These are phyloP conservation scores for Aspergillus sp. DNA, from an alignment of 2,329 filamentous ascomycete genomes.

Conservation along the genomic window DNA sequence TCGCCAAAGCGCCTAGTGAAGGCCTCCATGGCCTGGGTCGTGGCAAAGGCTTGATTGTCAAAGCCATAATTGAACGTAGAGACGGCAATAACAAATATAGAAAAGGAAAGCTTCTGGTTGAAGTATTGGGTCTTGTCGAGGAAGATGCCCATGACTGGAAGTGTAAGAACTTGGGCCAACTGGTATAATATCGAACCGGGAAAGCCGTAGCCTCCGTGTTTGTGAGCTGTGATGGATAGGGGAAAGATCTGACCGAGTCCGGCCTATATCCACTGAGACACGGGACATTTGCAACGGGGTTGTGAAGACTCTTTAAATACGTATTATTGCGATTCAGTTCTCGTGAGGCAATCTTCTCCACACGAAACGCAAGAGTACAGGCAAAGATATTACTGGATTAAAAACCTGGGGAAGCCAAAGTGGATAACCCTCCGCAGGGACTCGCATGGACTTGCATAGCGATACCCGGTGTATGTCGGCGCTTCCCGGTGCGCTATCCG, in stretches of 20 bases:
- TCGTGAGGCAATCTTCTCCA: not conserved
- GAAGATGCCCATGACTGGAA: not conserved
- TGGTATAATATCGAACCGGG: too few species aligned
- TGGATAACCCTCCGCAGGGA: not conserved
- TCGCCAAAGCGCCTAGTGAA: slow-evolving; percentile 37
- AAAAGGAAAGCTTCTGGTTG: slow-evolving; percentile 8
- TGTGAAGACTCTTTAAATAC: not conserved
- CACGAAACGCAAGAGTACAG: not conserved
- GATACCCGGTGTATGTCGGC: not conserved
- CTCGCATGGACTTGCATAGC: not conserved
- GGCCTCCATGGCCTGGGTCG: slow-evolving; percentile 39
- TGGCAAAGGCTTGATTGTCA: slow-evolving; percentile 40
- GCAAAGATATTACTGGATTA: not conserved
- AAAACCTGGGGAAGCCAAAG: not conserved
- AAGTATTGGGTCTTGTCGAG: slow-evolving; percentile 8
- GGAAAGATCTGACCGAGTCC: too few species aligned
- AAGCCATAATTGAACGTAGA: slow-evolving; percentile 44
- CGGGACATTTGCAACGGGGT: not conserved
- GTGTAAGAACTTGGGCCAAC: too few species aligned
- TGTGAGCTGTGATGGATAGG: too few species aligned
- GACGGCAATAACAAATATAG: slow-evolving; percentile 32
- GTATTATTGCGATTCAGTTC: not conserved
- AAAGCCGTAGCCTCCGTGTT: too few species aligned
- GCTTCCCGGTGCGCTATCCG: not conserved
- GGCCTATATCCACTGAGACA: not conserved